Evolutionary conservation across 495 filamentous ascomycete genomes (phyloP).

Genomic region (Penicillium atrosanguineum): DNA sequence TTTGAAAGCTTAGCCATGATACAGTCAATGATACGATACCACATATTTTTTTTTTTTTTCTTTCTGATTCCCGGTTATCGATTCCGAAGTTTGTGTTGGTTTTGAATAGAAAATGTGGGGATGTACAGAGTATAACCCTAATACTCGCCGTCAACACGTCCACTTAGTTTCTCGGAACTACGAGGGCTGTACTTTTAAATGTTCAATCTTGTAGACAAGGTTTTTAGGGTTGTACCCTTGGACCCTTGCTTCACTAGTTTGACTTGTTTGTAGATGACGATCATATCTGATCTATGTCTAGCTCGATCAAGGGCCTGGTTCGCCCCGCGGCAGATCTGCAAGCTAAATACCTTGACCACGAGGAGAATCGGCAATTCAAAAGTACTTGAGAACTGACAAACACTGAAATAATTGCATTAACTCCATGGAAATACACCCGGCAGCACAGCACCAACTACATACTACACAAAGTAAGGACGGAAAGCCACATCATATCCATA

Average conservation of each 20-base stretch:
- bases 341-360: not conserved
- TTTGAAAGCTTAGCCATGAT: not conserved
- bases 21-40: not conserved
- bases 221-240: not conserved
- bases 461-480: not conserved
- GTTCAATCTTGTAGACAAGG: no score
- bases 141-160: not conserved
- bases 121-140: not conserved
- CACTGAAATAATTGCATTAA: not conserved
- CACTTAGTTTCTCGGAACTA: no score
- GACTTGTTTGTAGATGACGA: not conserved
- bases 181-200: not conserved
- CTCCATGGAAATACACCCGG: not conserved
- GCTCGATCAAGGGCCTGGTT: not conserved
- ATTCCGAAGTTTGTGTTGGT: not conserved
- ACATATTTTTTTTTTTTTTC: not conserved
- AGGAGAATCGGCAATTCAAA: not conserved
- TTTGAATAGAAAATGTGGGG: not conserved
- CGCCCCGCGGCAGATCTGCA: not conserved
- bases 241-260: not conserved
- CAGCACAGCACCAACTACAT: not conserved
- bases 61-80: no score
- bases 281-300: not conserved
- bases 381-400: not conserved
- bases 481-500: constrained; percentile 4